Conservation (phyloP, 2,329 filamentous ascomycete species). For the Beauveria caledonica region DNA sequence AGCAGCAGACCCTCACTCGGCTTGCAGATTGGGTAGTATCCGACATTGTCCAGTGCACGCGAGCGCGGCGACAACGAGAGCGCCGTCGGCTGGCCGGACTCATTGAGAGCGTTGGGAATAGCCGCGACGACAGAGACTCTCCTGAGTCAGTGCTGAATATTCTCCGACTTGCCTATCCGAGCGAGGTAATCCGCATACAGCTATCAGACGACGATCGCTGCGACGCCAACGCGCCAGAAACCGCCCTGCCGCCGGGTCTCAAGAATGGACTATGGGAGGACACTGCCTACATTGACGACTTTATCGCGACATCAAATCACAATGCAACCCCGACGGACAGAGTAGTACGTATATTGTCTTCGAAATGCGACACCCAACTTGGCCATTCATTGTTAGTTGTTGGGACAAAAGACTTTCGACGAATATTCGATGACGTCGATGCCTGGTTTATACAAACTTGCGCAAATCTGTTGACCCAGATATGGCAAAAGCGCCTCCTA, state of each 20-base stretch:
- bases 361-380: slow-evolving; percentile 25
- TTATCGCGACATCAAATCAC: slow-evolving; percentile 30
- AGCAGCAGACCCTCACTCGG: slow-evolving; percentile 20
- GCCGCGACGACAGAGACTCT: slow-evolving; percentile 10
- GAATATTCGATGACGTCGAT: slow-evolving; percentile 39
- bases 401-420: slow-evolving; percentile 31
- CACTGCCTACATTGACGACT: slow-evolving; percentile 27
- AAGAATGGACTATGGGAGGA: slow-evolving; percentile 38
- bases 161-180: slow-evolving; percentile 26
- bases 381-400: slow-evolving; percentile 28
- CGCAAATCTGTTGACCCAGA: slow-evolving; percentile 28
- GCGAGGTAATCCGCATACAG: slow-evolving; percentile 22
- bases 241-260: slow-evolving; percentile 21
- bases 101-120: slow-evolving; percentile 19
- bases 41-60: slow-evolving; percentile 31
- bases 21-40: slow-evolving; percentile 27
- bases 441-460: slow-evolving; percentile 36
- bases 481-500: slow-evolving; percentile 29
- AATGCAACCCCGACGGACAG: slow-evolving; percentile 18
- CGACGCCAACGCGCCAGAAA: slow-evolving; percentile 19
- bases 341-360: slow-evolving; percentile 29
- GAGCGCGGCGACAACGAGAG: slow-evolving; percentile 29
- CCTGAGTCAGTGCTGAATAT: slow-evolving; percentile 19
- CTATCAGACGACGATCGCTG: slow-evolving; percentile 18
- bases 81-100: slow-evolving; percentile 30